These are phyloP conservation scores for Zangia roseola DNA, from an alignment of 768 basidiomycete species.

Conservation along the genomic window DNA sequence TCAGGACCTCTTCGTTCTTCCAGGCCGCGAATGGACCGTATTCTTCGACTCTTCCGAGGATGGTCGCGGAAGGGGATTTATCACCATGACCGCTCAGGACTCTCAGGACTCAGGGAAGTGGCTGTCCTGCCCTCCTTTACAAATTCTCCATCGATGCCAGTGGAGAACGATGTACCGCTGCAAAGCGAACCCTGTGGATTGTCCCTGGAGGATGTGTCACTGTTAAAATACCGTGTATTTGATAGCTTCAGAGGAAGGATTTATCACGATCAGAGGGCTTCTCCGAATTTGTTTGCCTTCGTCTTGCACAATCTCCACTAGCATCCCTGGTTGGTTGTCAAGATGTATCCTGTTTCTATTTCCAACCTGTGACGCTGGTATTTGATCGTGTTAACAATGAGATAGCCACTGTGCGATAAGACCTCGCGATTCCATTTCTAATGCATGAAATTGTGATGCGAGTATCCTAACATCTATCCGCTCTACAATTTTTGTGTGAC, in stretches of 20 bases:
- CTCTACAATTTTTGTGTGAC: too few species aligned
- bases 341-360: neutral
- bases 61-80: constrained; percentile 15
- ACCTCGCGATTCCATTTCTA: too few species aligned
- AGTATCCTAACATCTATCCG: too few species aligned
- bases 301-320: constrained; percentile 16
- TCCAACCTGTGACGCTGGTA: neutral
- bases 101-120: neutral
- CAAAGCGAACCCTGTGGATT: constrained; percentile 11
- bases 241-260: constrained; percentile 20
- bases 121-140: constrained; percentile 3
- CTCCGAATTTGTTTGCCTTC: constrained; percentile 3
- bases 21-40: constrained; percentile 3
- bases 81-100: constrained; percentile 5
- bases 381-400: too few species aligned
- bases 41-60: constrained; percentile 14
- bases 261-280: constrained; percentile 3
- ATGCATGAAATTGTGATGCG: too few species aligned
- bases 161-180: constrained; percentile 8
- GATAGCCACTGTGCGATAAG: too few species aligned
- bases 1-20: constrained; percentile 16
- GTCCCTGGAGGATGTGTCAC: constrained; percentile 3
- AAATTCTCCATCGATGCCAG: constrained; percentile 22
- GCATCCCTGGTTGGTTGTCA: neutral
- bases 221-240: constrained; percentile 5